A percentile compares a stretch with the other conserved stretches of the same genome.
phyloP scores from a whole-genome alignment of 345 rosid genomes.

The Reutealis trisperma region DNA sequence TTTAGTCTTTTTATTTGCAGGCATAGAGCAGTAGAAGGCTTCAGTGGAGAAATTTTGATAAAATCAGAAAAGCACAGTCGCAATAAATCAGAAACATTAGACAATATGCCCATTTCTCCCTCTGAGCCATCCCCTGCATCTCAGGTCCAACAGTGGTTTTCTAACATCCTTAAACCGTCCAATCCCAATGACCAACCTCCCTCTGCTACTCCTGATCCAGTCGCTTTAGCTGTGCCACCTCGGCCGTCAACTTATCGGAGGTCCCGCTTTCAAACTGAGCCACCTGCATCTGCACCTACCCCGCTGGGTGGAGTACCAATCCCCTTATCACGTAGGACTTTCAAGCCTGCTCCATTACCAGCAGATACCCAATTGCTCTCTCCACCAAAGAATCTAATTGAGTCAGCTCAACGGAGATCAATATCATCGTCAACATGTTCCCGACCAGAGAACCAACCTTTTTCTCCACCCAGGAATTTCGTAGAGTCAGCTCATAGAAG shows the following conservation, averaged over 20 bases:
- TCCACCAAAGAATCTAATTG: constrained; percentile 43
- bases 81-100: constrained; percentile 34
- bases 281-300: constrained; percentile 18
- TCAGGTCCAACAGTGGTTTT: constrained; percentile 48
- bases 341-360: constrained; percentile 31
- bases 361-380: constrained; percentile 37
- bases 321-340: constrained; percentile 32
- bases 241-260: constrained; percentile 41
- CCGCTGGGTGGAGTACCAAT: constrained; percentile 24
- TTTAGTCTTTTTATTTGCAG: constrained; percentile 24
- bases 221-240: constrained; percentile 36
- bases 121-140: constrained; percentile 35
- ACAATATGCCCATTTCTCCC: constrained; percentile 1
- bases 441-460: constrained; percentile 23
- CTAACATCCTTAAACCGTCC: constrained; percentile 42
- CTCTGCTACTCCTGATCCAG: constrained; percentile 19
- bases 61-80: constrained; percentile 53
- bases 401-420: constrained; percentile 44
- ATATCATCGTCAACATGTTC: constrained; percentile 42
- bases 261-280: constrained; percentile 50
- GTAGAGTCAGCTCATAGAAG: constrained; percentile 53
- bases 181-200: constrained; percentile 10
- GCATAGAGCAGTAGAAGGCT: constrained; percentile 47
- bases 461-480: constrained; percentile 58
- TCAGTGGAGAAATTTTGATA: constrained; percentile 55